A percentile compares a stretch with the other conserved stretches of the same genome.
Evolutionary conservation across 192 early-diverging fungal genomes (phyloP).

Genomic region (Linnemannia elongata): DNA sequence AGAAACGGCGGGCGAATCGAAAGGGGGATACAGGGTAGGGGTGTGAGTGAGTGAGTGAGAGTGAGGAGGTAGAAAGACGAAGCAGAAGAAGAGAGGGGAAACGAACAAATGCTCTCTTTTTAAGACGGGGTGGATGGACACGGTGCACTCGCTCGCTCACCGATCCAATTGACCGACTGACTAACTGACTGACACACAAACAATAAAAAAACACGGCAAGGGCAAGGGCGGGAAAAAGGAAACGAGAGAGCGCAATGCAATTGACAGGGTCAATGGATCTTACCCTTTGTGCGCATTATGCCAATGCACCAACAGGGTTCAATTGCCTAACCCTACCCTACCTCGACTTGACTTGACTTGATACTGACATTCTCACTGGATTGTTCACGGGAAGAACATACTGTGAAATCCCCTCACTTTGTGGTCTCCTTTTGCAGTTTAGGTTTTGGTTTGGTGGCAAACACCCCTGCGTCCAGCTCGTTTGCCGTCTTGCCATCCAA

Average conservation of each 20-base stretch:
- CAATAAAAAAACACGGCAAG: neutral
- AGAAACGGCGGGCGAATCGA: neutral
- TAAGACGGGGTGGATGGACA: neutral
- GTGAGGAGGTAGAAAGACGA: neutral
- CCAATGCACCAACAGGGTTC: no score
- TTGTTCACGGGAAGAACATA: no score
- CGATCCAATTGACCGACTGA: neutral
- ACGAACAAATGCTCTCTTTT: neutral
- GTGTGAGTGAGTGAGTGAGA: neutral
- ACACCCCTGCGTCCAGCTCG: neutral
- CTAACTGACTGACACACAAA: neutral
- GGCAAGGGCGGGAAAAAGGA: neutral
- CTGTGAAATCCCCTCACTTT: no score
- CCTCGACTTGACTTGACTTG: no score
- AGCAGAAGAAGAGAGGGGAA: slow-evolving; percentile 3
- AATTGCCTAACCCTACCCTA: no score
- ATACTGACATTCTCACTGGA: no score
- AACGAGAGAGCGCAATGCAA: neutral
- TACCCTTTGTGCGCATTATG: neutral
- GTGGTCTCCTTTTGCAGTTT: neutral
- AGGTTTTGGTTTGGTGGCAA: slow-evolving; percentile 21
- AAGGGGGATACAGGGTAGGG: neutral
- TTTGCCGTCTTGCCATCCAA: slow-evolving; percentile 3
- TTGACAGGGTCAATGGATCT: neutral
- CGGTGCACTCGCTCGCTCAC: neutral